Conservation (phyloP, 305 asterid genomes). For the Salvia sclarea region DNA sequence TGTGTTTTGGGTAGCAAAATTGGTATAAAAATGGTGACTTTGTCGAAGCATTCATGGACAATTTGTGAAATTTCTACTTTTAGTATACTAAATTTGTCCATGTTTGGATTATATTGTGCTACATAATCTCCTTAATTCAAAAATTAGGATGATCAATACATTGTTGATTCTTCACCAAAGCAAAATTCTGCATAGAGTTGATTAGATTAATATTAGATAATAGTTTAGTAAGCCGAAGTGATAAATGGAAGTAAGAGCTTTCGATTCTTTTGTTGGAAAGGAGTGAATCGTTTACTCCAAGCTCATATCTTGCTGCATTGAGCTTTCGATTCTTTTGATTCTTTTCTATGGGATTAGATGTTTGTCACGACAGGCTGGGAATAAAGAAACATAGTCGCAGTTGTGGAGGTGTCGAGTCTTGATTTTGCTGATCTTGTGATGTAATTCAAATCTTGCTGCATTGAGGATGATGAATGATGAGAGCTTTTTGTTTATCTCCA, state of each 20-base stretch:
- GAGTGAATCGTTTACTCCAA: not conserved
- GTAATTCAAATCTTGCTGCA: not conserved
- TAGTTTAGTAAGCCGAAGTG: conserved; percentile 1
- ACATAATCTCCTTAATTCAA: not conserved
- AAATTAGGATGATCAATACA: not conserved
- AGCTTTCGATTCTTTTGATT: not conserved
- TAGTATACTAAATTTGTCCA: not conserved
- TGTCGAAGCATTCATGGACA: not conserved
- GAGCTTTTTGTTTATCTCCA: not conserved
- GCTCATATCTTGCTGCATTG: too few relatives aligned
- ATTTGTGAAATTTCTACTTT: not conserved
- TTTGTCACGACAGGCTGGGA: not conserved
- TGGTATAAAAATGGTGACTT: not conserved
- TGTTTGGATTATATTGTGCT: not conserved
- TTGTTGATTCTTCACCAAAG: not conserved
- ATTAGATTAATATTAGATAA: not conserved
- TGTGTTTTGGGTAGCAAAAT: not conserved
- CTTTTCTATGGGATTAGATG: not conserved
- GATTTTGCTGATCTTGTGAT: not conserved
- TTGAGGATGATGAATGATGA: not conserved
- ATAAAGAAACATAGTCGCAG: not conserved
- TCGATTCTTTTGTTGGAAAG: not conserved
- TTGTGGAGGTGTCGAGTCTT: not conserved
- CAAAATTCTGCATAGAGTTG: not conserved
- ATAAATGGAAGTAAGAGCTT: not conserved